Evolutionary conservation across 2,329 filamentous ascomycete species (phyloP).

Genomic region (Niveomyces coronatus): DNA sequence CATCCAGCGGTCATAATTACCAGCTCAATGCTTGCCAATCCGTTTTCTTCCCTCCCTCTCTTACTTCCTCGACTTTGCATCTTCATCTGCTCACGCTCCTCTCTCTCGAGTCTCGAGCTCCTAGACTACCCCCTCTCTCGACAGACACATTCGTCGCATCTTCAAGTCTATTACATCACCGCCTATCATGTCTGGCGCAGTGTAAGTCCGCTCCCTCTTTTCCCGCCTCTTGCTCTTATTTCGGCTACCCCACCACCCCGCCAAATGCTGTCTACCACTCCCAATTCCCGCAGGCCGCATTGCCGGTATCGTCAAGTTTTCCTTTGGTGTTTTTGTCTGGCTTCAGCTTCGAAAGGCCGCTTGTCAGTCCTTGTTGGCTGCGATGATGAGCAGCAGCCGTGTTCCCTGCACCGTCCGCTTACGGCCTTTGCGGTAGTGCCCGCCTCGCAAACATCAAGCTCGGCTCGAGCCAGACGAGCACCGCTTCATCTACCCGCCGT

Average conservation of each 20-base stretch:
- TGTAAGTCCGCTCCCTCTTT: conserved; percentile 42
- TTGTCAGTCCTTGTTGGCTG: conserved; percentile 6
- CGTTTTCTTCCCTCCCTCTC: conserved; percentile 1
- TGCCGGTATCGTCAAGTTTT: conserved; percentile 8
- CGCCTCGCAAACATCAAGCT: conserved; percentile 66
- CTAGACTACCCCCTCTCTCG: neutral
- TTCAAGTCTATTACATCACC: conserved; percentile 1
- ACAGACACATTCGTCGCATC: neutral
- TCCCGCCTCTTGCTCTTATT: conserved; percentile 17
- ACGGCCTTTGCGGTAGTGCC: conserved; percentile 43
- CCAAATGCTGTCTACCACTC: conserved; percentile 4
- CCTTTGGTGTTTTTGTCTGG: conserved; percentile 5
- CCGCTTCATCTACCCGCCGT: conserved; percentile 21
- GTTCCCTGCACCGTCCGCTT: conserved; percentile 2
- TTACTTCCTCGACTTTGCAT: conserved; percentile 6
- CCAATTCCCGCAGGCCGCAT: conserved; percentile 10
- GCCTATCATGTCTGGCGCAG: conserved; percentile 54
- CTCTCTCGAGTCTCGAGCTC: neutral
- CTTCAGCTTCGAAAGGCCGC: neutral
- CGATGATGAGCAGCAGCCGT: conserved; percentile 15
- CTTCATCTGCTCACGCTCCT: conserved; percentile 2
- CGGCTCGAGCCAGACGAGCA: conserved; percentile 44
- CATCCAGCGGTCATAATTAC: conserved; percentile 9
- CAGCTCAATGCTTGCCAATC: conserved; percentile 5
- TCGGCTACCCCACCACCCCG: conserved; percentile 11